Evolutionary conservation across 192 early-diverging fungal genomes (phyloP), one percentile per base, ranked within the genome.

Genomic region (Umbelopsis isabellina): DNA sequence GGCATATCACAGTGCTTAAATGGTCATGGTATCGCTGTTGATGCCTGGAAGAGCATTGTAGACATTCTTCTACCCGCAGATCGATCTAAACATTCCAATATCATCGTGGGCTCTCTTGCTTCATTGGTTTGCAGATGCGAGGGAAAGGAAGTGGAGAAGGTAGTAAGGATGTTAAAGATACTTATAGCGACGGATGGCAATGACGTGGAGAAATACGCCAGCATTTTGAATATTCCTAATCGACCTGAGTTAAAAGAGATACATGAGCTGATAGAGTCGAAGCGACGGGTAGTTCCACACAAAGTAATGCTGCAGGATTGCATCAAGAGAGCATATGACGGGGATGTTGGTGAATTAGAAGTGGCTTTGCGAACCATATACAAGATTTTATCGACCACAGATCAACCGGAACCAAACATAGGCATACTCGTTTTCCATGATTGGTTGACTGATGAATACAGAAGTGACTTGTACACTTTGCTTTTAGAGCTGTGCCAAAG

Each of bases 401-500:
- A 49, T 21, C 15, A 1, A 13, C 16, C 25, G 3, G 4, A 37
- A 12, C 12, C 12, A n/a, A 2, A 35, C 0, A 4, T 16, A 25
- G 11, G 16, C 0, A 2, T 33, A 16, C 4, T 5, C 16, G 55
- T 30, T 6, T 61, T 35, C 30, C 55, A 61, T 3, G 55, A 25
- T 8, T 61, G 55, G 55, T 61, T 61, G 30, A 18, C 16, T 6
- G 55, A 61, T 35, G 55, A 61, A 12, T 30, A 37, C 4, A 11
- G 55, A 13, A 61, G 33, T 13, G 23, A 61, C 16, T 16, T 61
- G 2, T 61, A 61, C 8, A 61, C 21, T 33, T n/a, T 61, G 11
- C 55, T 61, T 33, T 30, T 61, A 7, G 55, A 61, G 27, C 18
- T 61, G 18, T 61, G 55, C 7, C 55, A 61, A 35, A 61, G 55